phyloP scores from a whole-genome alignment of 495 filamentous ascomycete genomes.

The Immersiella caudata region DNA sequence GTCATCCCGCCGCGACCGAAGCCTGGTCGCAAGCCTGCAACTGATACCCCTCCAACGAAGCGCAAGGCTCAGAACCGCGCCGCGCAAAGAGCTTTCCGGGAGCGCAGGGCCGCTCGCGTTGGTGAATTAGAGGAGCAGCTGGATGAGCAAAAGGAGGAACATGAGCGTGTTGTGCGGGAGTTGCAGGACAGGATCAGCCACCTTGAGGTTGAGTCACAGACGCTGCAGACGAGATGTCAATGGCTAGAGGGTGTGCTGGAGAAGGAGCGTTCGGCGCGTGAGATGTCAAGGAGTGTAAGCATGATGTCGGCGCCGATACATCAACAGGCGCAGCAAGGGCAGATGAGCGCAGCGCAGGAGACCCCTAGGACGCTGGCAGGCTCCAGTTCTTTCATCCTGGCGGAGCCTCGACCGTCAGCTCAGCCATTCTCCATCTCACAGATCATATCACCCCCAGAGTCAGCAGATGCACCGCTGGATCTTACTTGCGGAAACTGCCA shows the following conservation, averaged over 20 bases:
- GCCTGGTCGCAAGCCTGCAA: constrained; percentile 91
- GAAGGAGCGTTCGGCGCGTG: constrained; percentile 43
- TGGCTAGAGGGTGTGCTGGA: constrained; percentile 47
- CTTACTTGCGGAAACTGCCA: constrained; percentile 55
- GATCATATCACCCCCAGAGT: constrained; percentile 51
- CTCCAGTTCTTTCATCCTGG: constrained; percentile 25
- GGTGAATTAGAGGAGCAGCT: constrained; percentile 85
- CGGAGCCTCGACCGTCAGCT: constrained; percentile 30
- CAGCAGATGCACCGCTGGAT: constrained; percentile 32
- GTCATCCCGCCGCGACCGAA: constrained; percentile 84
- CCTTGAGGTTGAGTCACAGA: constrained; percentile 50
- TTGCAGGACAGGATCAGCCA: constrained; percentile 48
- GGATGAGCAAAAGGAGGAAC: constrained; percentile 59
- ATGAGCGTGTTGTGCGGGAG: constrained; percentile 50
- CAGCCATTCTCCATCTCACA: constrained; percentile 51
- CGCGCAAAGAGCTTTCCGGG: constrained; percentile 91
- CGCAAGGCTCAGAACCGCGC: constrained; percentile 91
- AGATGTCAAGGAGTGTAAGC: constrained; percentile 21
- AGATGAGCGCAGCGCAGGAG: constrained; percentile 23
- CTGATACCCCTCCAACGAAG: constrained; percentile 87
- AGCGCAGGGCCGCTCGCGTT: constrained; percentile 79
- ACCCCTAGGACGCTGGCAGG: constrained; percentile 27
- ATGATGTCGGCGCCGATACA: constrained; percentile 23
- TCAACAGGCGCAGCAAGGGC: constrained; percentile 13
- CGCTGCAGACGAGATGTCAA: constrained; percentile 46